Evolutionary conservation across 2,329 filamentous ascomycete species (phyloP), one percentile per base, ranked within the genome.

Genomic region (Gnomoniopsis smithogilvyi): DNA sequence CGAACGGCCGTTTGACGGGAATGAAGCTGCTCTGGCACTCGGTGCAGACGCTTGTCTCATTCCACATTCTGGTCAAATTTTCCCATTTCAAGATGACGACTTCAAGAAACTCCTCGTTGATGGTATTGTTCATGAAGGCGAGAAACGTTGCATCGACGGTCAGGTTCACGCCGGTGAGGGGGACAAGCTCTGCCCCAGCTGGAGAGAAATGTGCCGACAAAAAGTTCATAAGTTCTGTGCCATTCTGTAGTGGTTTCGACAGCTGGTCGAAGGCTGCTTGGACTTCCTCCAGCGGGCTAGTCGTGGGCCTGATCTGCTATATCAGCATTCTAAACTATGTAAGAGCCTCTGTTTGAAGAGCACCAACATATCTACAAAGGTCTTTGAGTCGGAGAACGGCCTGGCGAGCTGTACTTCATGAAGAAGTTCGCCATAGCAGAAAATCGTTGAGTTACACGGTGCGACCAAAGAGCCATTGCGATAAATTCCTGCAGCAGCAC

Each of bases 41-140:
- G 10, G 77, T 74, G 74, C 86, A 89, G 64, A 80, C 80, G 24
- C 68, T 67, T n/a, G 75, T 69, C 55, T 79, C 78, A 15, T 75
- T 73, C 68, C 88, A 89, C 22, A 76, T 73, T 38, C 87, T 78
- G 6, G 87, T 89, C 51, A 90, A 73, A 61, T 88, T 83, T 15
- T 86, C 86, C 87, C 87, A 90, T 63, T 89, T 88, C 65, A 81
- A 80, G 59, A 89, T 87, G 67, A 89, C 86, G 67, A 88, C 83
- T 49, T 76, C 66, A 10, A 82, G 78, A 64, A 89, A 89, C 65
- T 88, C 79, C 61, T 75, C 77, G 64, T 89, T 76, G 26, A 84
- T 83, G 1, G 77, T 69, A 68, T 87, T 84, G 54, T 83, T 71
- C 64, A 89, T 73, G 22, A 78, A 77, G 60, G 79, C 66, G 22